Evolutionary conservation across 768 basidiomycete genomes (phyloP), one percentile per base, ranked within the genome.

Genomic region (Mycena alexandri): DNA sequence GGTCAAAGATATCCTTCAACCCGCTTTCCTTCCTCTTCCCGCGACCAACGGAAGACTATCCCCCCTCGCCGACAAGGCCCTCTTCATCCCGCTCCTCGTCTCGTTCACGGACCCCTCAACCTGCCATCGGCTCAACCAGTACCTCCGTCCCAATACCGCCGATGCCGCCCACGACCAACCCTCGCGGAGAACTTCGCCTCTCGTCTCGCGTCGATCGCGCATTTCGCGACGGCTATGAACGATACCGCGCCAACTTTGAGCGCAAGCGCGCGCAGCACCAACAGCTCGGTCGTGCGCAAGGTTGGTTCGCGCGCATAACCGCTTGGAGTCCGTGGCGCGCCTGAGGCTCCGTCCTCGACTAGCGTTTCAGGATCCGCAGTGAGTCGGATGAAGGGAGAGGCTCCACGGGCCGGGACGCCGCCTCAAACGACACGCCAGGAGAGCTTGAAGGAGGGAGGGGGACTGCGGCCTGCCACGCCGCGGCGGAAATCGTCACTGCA

Each of bases 151-250:
- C 86, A 53, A 90, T 94, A 62, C 82, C 90, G 1, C 88, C 94
- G n/a, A 96, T 98, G 46, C 95, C 96, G 4, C 94, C 95, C 0
- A 86, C 95, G 14, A 83, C 84, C 29, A 98, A 95, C 77, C 96
- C 97, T 4, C 91, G 96, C 16, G 97, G 98, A 55, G 98, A 99
- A 75, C 89, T 99, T 65, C 98, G 99, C 62, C 97, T 99, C 80
- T 95, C 93, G 3, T 93, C 91, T 13, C 89, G 93, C 51, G 92
- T 99, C 22, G 92, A 94, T 66, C 85, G 86, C 58, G 74, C 78
- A 21, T 99, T 99, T 77, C 84, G 93, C 22, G 98, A 99, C 62
- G 86, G 91, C 0, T 99, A 99, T 79, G 96, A 98, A 77, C 87
- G 94, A 16, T 95, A 98, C 79, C 88, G 97, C 22, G 83, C 89